Evolutionary conservation across 805 yeast species (phyloP).

Genomic region (Saccharomycopsis capsularis): DNA sequence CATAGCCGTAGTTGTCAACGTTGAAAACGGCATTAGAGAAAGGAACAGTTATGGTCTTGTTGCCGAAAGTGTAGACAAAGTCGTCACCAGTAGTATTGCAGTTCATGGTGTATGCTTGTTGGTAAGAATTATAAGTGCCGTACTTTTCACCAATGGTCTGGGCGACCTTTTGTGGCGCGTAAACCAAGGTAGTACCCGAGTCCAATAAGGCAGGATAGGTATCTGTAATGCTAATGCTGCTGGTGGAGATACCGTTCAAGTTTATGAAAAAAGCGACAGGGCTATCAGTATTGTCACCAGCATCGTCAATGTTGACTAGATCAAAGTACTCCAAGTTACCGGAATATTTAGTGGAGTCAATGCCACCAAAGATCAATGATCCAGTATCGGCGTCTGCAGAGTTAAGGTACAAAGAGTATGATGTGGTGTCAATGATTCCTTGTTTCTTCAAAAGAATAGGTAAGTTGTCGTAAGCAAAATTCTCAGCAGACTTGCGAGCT

Average conservation of each 20-base stretch:
- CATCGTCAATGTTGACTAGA: conserved; percentile 36
- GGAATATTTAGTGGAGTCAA: conserved; percentile 54
- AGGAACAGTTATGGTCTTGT: conserved; percentile 10
- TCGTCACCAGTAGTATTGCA: conserved; percentile 10
- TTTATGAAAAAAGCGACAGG: conserved; percentile 40
- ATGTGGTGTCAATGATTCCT: conserved; percentile 48
- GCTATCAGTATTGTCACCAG: conserved; percentile 33
- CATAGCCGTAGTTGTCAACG: conserved; percentile 19
- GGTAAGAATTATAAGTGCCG: conserved; percentile 4
- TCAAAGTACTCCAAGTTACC: conserved; percentile 51
- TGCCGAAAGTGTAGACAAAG: conserved; percentile 10
- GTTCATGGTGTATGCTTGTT: conserved; percentile 1
- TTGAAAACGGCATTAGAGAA: conserved; percentile 29
- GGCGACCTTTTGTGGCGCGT: conserved; percentile 35
- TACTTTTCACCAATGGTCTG: conserved; percentile 19
- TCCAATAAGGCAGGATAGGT: conserved; percentile 40
- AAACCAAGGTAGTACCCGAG: conserved; percentile 46
- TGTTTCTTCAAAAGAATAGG: conserved; percentile 54
- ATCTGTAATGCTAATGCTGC: conserved; percentile 21
- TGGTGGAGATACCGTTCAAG: conserved; percentile 27
- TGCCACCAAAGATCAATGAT: conserved; percentile 63
- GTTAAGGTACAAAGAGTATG: conserved; percentile 60
- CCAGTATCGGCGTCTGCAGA: conserved; percentile 38
- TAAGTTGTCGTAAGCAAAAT: conserved; percentile 39
- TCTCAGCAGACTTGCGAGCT: conserved; percentile 13